Percentiles rank a stretch among this genome's conserved stretches.
Evolutionary conservation across 2,329 filamentous ascomycete genomes (phyloP).

Genomic region (Colletotrichum neosansevieriae): DNA sequence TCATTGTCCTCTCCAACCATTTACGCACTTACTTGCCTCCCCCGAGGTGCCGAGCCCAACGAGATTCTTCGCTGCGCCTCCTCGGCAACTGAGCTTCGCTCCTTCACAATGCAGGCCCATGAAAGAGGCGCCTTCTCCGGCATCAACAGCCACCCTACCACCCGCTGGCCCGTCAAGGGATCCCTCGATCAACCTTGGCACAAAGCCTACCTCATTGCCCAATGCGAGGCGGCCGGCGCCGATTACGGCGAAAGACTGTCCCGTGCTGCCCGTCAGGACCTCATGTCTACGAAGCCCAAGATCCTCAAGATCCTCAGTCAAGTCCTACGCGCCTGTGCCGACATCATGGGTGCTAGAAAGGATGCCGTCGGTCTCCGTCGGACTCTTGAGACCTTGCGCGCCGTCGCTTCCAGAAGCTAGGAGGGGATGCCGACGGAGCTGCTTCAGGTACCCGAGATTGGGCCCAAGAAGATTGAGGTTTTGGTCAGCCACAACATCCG

Average conservation of each 20-base stretch:
- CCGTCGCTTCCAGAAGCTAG: slow-evolving; percentile 81
- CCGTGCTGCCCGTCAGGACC: slow-evolving; percentile 48
- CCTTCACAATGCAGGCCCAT: slow-evolving; percentile 50
- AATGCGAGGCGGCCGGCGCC: slow-evolving; percentile 72
- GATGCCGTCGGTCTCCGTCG: slow-evolving; percentile 77
- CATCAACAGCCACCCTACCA: slow-evolving; percentile 53
- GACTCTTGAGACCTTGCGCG: slow-evolving; percentile 82
- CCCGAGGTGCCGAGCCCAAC: slow-evolving; percentile 36
- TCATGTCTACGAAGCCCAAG: slow-evolving; percentile 47
- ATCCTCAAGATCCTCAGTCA: slow-evolving; percentile 51
- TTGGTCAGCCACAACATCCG: slow-evolving; percentile 78
- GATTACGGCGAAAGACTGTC: slow-evolving; percentile 61
- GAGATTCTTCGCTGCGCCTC: slow-evolving; percentile 54
- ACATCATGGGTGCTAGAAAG: slow-evolving; percentile 51
- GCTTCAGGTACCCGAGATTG: slow-evolving; percentile 84
- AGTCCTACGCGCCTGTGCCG: slow-evolving; percentile 53
- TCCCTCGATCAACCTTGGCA: slow-evolving; percentile 72
- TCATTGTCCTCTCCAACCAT: slow-evolving; percentile 35
- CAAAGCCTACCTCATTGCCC: slow-evolving; percentile 81
- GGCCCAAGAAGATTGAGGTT: slow-evolving; percentile 79
- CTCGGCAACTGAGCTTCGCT: slow-evolving; percentile 53
- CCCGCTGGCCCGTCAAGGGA: slow-evolving; percentile 53
- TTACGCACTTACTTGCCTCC: slow-evolving; percentile 33
- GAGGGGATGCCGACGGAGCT: slow-evolving; percentile 79
- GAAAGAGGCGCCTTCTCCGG: slow-evolving; percentile 53